phyloP scores from a whole-genome alignment of 768 basidiomycete species.

The Clavulina sp. region DNA sequence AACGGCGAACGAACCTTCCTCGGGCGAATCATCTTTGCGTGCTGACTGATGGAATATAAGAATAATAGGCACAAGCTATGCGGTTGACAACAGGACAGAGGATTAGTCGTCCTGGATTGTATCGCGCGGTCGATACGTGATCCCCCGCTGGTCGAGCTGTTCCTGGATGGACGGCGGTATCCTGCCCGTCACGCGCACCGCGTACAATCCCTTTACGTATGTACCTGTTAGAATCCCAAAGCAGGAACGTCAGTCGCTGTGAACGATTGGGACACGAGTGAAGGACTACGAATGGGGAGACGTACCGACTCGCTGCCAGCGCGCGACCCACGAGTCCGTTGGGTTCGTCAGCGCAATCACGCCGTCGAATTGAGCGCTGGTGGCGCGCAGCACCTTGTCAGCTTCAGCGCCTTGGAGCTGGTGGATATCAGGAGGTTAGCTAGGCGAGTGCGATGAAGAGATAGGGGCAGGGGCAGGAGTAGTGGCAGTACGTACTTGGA shows the following conservation, averaged over 20 bases:
- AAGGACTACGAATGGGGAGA: slow-evolving; percentile 8
- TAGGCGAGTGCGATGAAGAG: neutral
- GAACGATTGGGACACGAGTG: neutral
- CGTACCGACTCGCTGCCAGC: slow-evolving; percentile 89
- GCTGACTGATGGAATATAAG: no score
- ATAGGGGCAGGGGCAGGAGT: neutral
- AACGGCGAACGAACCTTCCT: no score
- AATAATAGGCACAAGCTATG: no score
- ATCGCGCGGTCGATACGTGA: slow-evolving; percentile 75
- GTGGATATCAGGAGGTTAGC: neutral
- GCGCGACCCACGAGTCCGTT: slow-evolving; percentile 82
- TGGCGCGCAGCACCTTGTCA: slow-evolving; percentile 72
- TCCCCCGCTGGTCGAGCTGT: slow-evolving; percentile 56
- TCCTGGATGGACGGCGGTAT: slow-evolving; percentile 74
- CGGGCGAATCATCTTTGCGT: no score
- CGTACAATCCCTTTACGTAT: slow-evolving; percentile 83
- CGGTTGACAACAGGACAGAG: no score
- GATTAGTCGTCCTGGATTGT: slow-evolving; percentile 23
- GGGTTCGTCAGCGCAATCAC: slow-evolving; percentile 76
- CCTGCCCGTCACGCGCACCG: slow-evolving; percentile 71
- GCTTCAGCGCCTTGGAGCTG: slow-evolving; percentile 81
- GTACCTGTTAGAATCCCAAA: slow-evolving; percentile 41
- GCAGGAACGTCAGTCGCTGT: slow-evolving; percentile 3
- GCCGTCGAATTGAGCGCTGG: slow-evolving; percentile 86
- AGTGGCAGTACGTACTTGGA: slow-evolving; percentile 45